Evolutionary conservation across 2,329 filamentous ascomycete genomes (phyloP).

Genomic region (Triangularia verruculosa): DNA sequence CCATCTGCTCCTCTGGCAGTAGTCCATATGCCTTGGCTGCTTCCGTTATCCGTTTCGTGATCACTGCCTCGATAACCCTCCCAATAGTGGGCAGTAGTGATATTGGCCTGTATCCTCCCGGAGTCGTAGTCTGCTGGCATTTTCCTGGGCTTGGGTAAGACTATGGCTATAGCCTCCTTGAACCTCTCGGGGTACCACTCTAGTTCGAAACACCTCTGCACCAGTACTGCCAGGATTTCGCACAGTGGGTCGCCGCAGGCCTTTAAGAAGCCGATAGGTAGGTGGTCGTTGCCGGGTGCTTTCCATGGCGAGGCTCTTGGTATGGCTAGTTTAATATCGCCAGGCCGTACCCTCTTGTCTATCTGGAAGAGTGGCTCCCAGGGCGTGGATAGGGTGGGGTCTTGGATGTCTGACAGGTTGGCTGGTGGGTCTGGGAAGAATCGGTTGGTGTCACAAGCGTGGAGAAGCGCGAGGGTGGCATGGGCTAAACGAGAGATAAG

Average conservation of each 20-base stretch:
- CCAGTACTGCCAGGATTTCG: background rate
- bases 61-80: conserved; percentile 10
- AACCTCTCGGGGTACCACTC: background rate
- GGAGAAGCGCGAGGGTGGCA: no score
- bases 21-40: conserved; percentile 3
- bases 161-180: conserved; percentile 3
- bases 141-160: background rate
- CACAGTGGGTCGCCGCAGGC: conserved; percentile 5
- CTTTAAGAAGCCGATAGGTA: conserved; percentile 5
- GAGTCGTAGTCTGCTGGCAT: background rate
- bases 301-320: no score
- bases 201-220: background rate
- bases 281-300: no score
- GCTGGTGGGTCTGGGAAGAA: no score
- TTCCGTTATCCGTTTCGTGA: background rate
- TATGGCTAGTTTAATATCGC: no score
- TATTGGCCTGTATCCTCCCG: conserved; percentile 8
- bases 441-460: no score
- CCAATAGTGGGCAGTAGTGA: background rate
- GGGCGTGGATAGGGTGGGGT: no score
- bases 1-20: conserved; percentile 2
- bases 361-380: no score
- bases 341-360: no score
- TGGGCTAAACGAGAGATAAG: no score
- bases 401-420: no score